Evolutionary conservation across 2,329 filamentous ascomycete species (phyloP).

Genomic region (Macrophomina phaseolina): DNA sequence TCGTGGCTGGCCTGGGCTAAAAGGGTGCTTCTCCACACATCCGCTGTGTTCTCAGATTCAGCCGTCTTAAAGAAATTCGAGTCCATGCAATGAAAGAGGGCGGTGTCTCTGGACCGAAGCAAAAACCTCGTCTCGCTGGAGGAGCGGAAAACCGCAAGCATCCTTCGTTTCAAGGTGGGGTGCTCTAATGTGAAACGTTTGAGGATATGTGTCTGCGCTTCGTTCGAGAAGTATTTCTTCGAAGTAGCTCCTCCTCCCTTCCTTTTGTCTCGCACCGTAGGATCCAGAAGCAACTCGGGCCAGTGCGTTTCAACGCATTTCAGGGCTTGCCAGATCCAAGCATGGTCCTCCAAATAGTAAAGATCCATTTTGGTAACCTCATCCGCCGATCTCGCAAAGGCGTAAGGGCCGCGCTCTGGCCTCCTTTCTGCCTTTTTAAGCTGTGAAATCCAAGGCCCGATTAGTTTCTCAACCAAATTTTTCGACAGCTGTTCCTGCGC

Average conservation of each 20-base stretch:
- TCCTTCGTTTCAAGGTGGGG: not conserved
- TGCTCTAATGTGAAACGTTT: not conserved
- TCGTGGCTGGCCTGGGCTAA: not conserved
- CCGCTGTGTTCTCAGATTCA: not conserved
- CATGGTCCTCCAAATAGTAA: conserved; percentile 9
- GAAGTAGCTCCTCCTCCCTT: too few species aligned
- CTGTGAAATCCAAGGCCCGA: not conserved
- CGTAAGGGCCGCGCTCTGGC: not conserved
- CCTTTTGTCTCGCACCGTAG: not conserved
- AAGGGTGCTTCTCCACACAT: not conserved
- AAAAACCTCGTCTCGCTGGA: not conserved
- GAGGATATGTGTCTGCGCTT: not conserved
- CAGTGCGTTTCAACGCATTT: not conserved
- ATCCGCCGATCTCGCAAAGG: not conserved
- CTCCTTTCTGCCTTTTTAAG: not conserved
- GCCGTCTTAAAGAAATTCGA: not conserved
- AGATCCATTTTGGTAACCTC: not conserved
- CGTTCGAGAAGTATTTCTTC: not conserved
- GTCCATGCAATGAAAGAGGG: conserved; percentile 7
- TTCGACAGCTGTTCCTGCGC: not conserved
- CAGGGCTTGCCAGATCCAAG: conserved; percentile 17
- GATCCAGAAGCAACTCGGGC: too few species aligned
- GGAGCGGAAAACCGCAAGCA: not conserved
- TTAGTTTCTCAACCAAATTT: too few species aligned
- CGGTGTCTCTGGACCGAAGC: not conserved